These are phyloP conservation scores for Trichomonas vaginalis DNA, from an alignment of 208 protist species.

Conservation along the genomic window DNA sequence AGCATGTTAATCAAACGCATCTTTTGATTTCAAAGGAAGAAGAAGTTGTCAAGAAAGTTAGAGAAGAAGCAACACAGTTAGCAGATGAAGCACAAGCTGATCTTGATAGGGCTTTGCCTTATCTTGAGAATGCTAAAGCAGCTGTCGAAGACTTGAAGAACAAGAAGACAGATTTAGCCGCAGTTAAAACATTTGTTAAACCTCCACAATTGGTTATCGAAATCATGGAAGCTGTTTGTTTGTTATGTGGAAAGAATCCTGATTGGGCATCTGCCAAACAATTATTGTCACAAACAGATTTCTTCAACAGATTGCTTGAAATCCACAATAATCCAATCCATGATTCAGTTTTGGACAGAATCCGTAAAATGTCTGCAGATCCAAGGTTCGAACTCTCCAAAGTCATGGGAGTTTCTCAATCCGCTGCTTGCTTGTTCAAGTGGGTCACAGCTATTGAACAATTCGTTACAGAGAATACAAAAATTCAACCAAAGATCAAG, in stretches of 20 bases:
- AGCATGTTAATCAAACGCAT: not conserved
- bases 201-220: not conserved
- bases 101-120: not conserved
- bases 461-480: conserved; percentile 69
- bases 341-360: conserved; percentile 71
- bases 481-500: conserved; percentile 84
- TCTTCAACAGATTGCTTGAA: conserved; percentile 75
- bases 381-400: conserved; percentile 37
- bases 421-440: conserved; percentile 45
- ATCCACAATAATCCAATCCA: conserved; percentile 84
- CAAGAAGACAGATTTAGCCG: not conserved
- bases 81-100: not conserved
- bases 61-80: not conserved
- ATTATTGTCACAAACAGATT: conserved; percentile 70
- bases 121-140: not conserved
- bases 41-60: not conserved
- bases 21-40: not conserved
- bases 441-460: conserved; percentile 46
- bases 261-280: not conserved
- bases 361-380: conserved; percentile 71
- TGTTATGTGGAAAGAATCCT: not conserved
- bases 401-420: not conserved
- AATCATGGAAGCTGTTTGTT: conserved; percentile 19
- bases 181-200: conserved; percentile 16
- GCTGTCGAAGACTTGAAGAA: conserved; percentile 10